Percentiles rank a stretch among this genome's conserved stretches.
Conservation (phyloP, 139 green algal species). For the Micractinium conductrix region DNA sequence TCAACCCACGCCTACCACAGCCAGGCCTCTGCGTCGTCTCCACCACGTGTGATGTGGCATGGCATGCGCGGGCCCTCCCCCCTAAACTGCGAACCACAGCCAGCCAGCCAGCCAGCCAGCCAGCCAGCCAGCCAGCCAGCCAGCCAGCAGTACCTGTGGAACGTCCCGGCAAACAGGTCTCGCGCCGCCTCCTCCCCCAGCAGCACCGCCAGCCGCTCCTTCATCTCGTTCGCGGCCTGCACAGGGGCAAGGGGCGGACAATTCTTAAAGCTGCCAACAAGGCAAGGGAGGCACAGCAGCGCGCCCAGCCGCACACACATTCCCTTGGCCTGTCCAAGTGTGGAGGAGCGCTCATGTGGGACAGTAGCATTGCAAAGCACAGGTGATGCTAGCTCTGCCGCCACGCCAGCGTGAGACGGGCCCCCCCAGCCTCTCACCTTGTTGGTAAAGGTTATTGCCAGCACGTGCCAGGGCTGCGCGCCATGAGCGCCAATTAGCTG, state of each 20-base stretch:
- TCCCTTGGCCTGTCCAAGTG: too few species aligned
- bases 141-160: too few species aligned
- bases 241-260: neutral
- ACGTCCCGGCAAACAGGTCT: constrained; percentile 62
- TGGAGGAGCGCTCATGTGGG: too few species aligned
- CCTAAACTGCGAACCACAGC: too few species aligned
- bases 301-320: too few species aligned
- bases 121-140: too few species aligned
- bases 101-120: too few species aligned
- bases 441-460: constrained; percentile 90
- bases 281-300: neutral
- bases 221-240: constrained; percentile 65
- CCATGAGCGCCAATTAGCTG: constrained; percentile 59
- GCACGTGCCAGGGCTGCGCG: constrained; percentile 54
- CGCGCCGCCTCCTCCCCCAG: constrained; percentile 38
- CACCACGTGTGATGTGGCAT: too few species aligned
- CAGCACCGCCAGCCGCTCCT: constrained; percentile 49
- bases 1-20: too few species aligned
- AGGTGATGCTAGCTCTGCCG: neutral
- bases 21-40: too few species aligned
- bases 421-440: constrained; percentile 54
- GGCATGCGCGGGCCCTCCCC: too few species aligned
- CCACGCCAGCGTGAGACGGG: too few species aligned
- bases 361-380: neutral
- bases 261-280: neutral